These are phyloP conservation scores for Epichloe bromicola DNA, from an alignment of 2,329 filamentous ascomycete genomes.

Conservation along the genomic window DNA sequence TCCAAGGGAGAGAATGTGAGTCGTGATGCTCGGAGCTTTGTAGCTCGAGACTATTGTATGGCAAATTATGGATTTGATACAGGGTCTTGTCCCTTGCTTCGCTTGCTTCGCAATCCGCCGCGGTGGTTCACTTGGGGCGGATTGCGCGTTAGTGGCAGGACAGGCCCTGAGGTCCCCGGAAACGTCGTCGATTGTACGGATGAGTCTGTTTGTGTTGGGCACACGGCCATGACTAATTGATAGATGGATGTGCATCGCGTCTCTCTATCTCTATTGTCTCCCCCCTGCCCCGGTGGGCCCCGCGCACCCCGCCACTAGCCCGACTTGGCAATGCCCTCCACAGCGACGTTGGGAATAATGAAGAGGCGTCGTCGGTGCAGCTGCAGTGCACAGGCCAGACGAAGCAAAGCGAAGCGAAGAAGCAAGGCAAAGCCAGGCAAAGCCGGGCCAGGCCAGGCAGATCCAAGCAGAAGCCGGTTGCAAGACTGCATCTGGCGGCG, in stretches of 20 bases:
- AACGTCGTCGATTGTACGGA: not conserved
- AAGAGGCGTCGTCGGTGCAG: conserved; percentile 4
- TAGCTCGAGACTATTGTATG: not conserved
- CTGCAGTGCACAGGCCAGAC: conserved; percentile 2
- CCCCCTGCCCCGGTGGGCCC: not conserved
- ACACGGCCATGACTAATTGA: conserved; percentile 1
- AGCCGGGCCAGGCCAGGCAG: not conserved
- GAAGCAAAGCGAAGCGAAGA: conserved; percentile 5
- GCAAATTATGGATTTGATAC: not conserved
- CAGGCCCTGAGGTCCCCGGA: not conserved
- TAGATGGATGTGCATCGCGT: not conserved
- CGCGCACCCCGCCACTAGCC: conserved; percentile 6
- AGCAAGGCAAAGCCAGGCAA: not conserved
- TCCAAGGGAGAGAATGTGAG: conserved; percentile 3
- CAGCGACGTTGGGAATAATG: not conserved
- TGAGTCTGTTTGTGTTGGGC: not conserved
- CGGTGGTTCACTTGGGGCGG: not conserved
- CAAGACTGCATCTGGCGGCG: conserved; percentile 1
- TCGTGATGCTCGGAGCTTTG: not conserved
- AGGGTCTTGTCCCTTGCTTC: not conserved
- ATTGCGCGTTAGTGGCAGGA: not conserved
- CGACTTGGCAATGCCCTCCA: conserved; percentile 2
- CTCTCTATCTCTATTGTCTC: conserved; percentile 6
- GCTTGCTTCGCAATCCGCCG: not conserved
- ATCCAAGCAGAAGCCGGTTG: too few relatives aligned